Percentiles rank a stretch among this genome's conserved stretches.
phyloP scores from a whole-genome alignment of 257 asterid species.

The Striga asiatica region DNA sequence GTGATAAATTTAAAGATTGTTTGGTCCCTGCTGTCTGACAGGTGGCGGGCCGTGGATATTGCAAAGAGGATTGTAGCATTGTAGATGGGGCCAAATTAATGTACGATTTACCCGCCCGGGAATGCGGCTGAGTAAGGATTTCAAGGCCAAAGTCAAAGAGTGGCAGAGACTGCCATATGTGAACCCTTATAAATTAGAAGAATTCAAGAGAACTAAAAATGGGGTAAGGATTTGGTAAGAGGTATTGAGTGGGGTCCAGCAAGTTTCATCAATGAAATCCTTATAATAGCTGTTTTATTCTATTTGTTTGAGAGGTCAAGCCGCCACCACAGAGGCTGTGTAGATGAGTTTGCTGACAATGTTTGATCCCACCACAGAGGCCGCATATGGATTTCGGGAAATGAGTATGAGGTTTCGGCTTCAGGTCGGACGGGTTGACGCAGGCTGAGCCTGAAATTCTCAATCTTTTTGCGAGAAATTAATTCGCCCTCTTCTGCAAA shows the following conservation, averaged over 20 bases:
- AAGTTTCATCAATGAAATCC: constrained; percentile 40
- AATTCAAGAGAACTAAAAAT: constrained; percentile 26
- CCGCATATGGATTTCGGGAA: too few species aligned
- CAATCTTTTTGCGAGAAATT: too few species aligned
- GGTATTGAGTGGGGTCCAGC: constrained; percentile 51
- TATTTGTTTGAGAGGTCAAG: constrained; percentile 34
- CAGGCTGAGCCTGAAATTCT: too few species aligned
- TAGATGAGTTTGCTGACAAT: constrained; percentile 34
- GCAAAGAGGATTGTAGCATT: constrained; percentile 41
- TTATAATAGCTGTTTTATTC: constrained; percentile 31
- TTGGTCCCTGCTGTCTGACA: constrained; percentile 56
- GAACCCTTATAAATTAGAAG: constrained; percentile 51
- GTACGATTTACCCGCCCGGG: constrained; percentile 72
- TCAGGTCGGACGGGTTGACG: too few species aligned
- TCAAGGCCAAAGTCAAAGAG: constrained; percentile 55
- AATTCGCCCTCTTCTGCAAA: too few species aligned
- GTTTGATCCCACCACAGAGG: constrained; percentile 15
- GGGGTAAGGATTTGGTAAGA: constrained; percentile 26
- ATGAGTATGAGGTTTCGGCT: too few species aligned
- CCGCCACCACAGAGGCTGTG: constrained; percentile 40
- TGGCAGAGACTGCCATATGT: constrained; percentile 68
- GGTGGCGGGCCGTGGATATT: constrained; percentile 73
- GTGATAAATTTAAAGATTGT: constrained; percentile 28
- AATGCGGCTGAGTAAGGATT: constrained; percentile 63
- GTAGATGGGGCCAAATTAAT: constrained; percentile 42